These are phyloP conservation scores for Trametopsis cervina DNA, from an alignment of 768 basidiomycete genomes.

Conservation along the genomic window DNA sequence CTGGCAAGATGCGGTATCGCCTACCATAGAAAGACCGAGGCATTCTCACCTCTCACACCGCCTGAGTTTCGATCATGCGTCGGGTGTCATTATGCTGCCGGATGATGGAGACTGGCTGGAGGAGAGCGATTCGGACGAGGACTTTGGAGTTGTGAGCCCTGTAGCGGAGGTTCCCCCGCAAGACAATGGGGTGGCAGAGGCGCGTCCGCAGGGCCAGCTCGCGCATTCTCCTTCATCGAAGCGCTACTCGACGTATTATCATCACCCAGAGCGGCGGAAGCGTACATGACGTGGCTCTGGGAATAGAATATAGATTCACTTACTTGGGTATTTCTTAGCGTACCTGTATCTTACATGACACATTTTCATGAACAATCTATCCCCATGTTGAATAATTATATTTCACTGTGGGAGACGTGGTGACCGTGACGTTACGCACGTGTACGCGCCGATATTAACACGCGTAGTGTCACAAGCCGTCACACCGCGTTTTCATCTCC, in stretches of 20 bases:
- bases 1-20: conserved; percentile 49
- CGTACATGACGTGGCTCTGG: too few species aligned
- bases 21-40: conserved; percentile 9
- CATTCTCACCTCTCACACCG: conserved; percentile 40
- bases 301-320: too few species aligned
- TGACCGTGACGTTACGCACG: neutral
- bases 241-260: conserved; percentile 76
- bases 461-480: conserved; percentile 6
- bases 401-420: too few species aligned
- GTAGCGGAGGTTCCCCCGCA: conserved; percentile 3
- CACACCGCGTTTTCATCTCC: neutral
- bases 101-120: conserved; percentile 62
- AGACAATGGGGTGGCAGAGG: conserved; percentile 15
- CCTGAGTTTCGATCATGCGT: conserved; percentile 78
- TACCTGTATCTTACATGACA: too few species aligned
- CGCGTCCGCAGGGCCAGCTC: conserved; percentile 15
- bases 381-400: too few species aligned
- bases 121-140: conserved; percentile 39
- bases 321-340: neutral
- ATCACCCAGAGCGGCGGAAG: conserved; percentile 72
- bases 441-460: neutral
- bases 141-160: conserved; percentile 13
- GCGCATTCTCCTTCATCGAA: conserved; percentile 35
- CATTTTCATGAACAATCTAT: too few species aligned
- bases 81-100: conserved; percentile 84